A percentile compares a stretch with the other conserved stretches of the same genome.
Evolutionary conservation across 2,329 filamentous ascomycete genomes (phyloP).

Genomic region (Cytospora piceicola): DNA sequence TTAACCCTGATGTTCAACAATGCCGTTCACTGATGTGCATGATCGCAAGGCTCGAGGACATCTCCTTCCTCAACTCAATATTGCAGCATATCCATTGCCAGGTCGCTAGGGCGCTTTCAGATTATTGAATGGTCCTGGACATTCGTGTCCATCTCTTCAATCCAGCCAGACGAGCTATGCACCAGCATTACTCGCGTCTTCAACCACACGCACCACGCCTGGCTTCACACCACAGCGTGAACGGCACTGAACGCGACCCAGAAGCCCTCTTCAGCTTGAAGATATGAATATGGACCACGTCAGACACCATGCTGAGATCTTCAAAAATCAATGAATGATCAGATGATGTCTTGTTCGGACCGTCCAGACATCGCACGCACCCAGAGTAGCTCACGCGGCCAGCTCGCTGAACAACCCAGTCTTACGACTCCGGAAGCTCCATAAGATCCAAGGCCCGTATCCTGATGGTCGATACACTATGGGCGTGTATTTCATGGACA

Average conservation of each 20-base stretch:
- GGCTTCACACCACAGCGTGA: background rate
- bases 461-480: background rate
- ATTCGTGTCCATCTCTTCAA: background rate
- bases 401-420: background rate
- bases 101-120: no score
- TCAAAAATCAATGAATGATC: background rate
- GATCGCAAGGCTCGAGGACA: background rate
- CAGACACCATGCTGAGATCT: background rate
- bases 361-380: background rate
- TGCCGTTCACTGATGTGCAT: no score
- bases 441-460: background rate
- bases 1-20: background rate
- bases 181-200: background rate
- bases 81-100: background rate
- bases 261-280: background rate
- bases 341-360: background rate
- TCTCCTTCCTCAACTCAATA: background rate
- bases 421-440: background rate
- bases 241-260: no score
- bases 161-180: background rate
- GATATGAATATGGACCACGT: background rate
- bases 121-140: background rate
- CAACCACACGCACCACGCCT: background rate
- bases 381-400: background rate
- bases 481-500: background rate